Percentiles rank a stretch among this genome's conserved stretches.
phyloP scores from a whole-genome alignment of 768 basidiomycete species.

The Trametes villosa region DNA sequence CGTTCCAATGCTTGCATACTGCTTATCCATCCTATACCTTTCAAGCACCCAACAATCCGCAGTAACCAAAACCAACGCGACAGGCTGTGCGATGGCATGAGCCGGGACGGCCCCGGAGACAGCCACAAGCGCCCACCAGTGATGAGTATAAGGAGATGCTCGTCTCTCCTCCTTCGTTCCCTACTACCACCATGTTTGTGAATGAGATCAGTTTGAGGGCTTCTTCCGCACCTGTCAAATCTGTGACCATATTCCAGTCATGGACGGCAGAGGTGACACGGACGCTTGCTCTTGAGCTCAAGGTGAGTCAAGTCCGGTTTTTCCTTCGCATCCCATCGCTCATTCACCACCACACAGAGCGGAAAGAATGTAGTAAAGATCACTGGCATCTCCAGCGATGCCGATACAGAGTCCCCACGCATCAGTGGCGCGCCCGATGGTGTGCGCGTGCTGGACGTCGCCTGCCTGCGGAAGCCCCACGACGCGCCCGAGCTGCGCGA shows the following conservation, averaged over 20 bases:
- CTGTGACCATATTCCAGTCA: slow-evolving; percentile 61
- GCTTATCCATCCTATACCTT: too few species aligned
- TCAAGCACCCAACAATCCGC: too few species aligned
- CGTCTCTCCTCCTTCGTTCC: neutral
- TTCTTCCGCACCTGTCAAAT: slow-evolving; percentile 50
- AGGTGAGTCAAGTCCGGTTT: slow-evolving; percentile 39
- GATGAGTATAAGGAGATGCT: too few species aligned
- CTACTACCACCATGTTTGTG: neutral
- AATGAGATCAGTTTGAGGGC: neutral
- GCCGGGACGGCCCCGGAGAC: too few species aligned
- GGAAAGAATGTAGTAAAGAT: slow-evolving; percentile 59
- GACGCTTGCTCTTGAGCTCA: slow-evolving; percentile 49
- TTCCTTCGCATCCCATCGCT: neutral
- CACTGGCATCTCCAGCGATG: slow-evolving; percentile 49
- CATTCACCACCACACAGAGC: slow-evolving; percentile 38
- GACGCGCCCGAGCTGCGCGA: slow-evolving; percentile 28
- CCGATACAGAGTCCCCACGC: slow-evolving; percentile 57
- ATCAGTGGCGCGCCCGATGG: slow-evolving; percentile 50
- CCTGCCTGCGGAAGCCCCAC: slow-evolving; percentile 41
- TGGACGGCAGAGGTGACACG: slow-evolving; percentile 60
- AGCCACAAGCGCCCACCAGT: too few species aligned
- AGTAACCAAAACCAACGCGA: too few species aligned
- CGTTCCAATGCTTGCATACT: too few species aligned
- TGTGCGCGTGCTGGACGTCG: slow-evolving; percentile 58
- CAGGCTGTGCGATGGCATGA: too few species aligned